phyloP scores from a whole-genome alignment of 163 green algal species.

The Scenedesmus sp. region DNA sequence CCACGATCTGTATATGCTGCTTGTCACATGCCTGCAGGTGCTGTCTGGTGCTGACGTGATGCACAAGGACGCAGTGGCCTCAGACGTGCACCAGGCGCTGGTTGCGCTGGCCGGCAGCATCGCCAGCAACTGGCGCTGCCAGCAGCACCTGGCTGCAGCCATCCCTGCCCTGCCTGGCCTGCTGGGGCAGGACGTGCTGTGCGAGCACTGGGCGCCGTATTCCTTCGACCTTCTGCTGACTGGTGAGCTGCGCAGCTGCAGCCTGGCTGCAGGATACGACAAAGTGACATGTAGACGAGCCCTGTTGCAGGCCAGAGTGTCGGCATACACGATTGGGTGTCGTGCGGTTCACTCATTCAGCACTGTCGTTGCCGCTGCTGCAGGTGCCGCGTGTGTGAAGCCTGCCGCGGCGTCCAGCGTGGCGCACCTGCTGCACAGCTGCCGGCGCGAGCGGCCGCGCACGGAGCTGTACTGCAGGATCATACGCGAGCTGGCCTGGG shows the following conservation, averaged over 20 bases:
- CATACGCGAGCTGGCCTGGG: constrained; percentile 74
- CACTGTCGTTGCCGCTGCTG: background rate
- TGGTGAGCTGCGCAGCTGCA: background rate
- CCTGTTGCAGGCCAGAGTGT: no score
- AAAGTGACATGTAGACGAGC: no score
- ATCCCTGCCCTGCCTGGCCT: constrained; percentile 57
- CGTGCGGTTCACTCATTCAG: no score
- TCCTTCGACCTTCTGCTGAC: constrained; percentile 41
- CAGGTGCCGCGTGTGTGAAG: constrained; percentile 46
- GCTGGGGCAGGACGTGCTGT: background rate
- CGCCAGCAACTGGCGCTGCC: constrained; percentile 72
- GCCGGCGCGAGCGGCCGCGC: constrained; percentile 58
- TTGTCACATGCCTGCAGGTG: constrained; percentile 11
- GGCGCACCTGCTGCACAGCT: constrained; percentile 54
- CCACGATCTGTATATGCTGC: background rate
- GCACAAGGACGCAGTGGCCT: constrained; percentile 33
- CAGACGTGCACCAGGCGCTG: constrained; percentile 60
- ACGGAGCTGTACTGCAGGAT: constrained; percentile 73
- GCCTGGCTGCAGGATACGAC: background rate
- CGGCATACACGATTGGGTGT: no score
- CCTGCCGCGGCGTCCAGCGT: constrained; percentile 57
- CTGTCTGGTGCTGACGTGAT: constrained; percentile 45
- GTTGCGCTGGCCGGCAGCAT: constrained; percentile 56
- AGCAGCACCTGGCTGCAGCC: constrained; percentile 59
- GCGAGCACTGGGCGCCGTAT: constrained; percentile 52